phyloP scores from a whole-genome alignment of 345 rosid genomes.

The Geranium brycei region DNA sequence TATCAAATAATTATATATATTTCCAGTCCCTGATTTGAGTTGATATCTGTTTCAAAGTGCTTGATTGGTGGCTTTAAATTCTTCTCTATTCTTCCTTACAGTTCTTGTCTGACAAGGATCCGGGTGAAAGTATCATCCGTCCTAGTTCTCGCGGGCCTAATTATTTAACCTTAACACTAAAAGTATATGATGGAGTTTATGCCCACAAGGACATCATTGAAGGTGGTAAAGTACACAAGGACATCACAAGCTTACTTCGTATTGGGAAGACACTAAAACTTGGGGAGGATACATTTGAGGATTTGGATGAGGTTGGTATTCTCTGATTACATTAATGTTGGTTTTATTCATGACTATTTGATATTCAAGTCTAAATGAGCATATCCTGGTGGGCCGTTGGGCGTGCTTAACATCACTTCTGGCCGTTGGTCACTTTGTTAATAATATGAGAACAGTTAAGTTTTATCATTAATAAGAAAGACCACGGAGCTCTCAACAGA shows the following conservation, averaged over 20 bases:
- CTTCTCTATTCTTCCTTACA: slow-evolving; percentile 18
- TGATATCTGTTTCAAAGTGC: too few species aligned
- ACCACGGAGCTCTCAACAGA: too few species aligned
- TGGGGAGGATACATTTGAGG: slow-evolving; percentile 97
- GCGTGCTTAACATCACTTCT: too few species aligned
- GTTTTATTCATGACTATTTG: too few species aligned
- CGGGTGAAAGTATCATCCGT: slow-evolving; percentile 89
- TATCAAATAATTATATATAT: too few species aligned
- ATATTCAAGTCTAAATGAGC: too few species aligned
- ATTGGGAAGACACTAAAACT: slow-evolving; percentile 90
- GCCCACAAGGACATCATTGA: slow-evolving; percentile 92
- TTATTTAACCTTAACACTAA: slow-evolving; percentile 72
- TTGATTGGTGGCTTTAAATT: too few species aligned
- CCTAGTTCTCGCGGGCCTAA: slow-evolving; percentile 98
- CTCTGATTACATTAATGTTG: background rate
- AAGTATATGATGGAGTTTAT: slow-evolving; percentile 73
- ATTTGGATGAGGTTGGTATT: slow-evolving; percentile 79
- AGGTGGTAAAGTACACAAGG: slow-evolving; percentile 83
- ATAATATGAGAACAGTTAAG: too few species aligned
- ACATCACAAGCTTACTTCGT: slow-evolving; percentile 65
- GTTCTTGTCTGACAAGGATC: slow-evolving; percentile 84
- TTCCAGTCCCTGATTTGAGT: too few species aligned
- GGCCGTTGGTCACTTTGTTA: too few species aligned
- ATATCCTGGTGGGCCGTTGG: too few species aligned
- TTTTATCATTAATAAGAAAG: too few species aligned